These are phyloP conservation scores for Coniochaeta sp. DNA, from an alignment of 2,329 filamentous ascomycete species.

Conservation along the genomic window DNA sequence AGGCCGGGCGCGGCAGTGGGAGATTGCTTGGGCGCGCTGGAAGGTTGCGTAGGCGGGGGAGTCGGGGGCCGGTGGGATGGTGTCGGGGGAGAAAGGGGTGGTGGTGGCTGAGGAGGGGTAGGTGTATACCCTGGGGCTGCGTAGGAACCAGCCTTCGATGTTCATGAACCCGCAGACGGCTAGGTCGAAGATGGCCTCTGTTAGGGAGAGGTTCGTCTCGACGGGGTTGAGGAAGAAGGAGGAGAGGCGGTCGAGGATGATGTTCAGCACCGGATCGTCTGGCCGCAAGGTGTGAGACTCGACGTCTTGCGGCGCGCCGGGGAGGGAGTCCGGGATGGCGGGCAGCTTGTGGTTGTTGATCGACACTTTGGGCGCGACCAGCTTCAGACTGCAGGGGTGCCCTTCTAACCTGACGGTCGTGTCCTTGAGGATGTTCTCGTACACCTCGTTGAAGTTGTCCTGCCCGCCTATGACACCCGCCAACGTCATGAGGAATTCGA, in stretches of 20 bases:
- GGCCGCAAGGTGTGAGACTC: constrained; percentile 54
- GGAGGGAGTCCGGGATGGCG: constrained; percentile 46
- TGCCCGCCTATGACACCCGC: constrained; percentile 63
- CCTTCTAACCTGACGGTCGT: constrained; percentile 61
- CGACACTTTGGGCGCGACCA: constrained; percentile 56
- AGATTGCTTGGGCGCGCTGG: constrained; percentile 38
- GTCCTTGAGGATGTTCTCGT: constrained; percentile 66
- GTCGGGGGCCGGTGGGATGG: constrained; percentile 28
- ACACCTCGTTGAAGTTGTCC: constrained; percentile 65
- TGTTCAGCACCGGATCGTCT: constrained; percentile 57
- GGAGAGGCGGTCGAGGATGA: constrained; percentile 63
- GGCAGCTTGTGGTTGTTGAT: constrained; percentile 51
- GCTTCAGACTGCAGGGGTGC: constrained; percentile 64
- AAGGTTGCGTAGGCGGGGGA: constrained; percentile 31
- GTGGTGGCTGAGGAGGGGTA: constrained; percentile 32
- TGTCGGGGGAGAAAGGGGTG: constrained; percentile 33
- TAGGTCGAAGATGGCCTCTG: constrained; percentile 74
- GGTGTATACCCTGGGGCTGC: constrained; percentile 58
- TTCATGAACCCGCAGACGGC: constrained; percentile 79
- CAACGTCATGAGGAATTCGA: constrained; percentile 63
- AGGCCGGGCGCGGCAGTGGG: constrained; percentile 45
- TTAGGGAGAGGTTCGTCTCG: constrained; percentile 83
- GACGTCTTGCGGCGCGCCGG: constrained; percentile 54
- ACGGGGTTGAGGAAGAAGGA: constrained; percentile 86
- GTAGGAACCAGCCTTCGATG: constrained; percentile 84